Conservation (phyloP, 441 rosid species). For the Kokia cookei region DNA sequence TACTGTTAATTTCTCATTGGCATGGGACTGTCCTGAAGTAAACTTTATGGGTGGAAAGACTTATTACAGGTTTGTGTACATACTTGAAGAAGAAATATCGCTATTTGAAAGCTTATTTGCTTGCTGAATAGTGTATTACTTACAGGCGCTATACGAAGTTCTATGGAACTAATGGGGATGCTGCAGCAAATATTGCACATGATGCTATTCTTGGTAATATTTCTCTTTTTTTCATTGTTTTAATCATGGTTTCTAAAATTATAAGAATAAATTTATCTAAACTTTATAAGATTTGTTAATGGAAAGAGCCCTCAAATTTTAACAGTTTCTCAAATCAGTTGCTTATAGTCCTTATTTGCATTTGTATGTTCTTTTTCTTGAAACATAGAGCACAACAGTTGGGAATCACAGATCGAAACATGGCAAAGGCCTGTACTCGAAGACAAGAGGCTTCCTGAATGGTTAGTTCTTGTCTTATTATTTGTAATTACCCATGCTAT, state of each 20-base stretch:
- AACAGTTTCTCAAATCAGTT: neutral
- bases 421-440: constrained; percentile 92
- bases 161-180: constrained; percentile 62
- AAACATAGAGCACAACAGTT: constrained; percentile 51
- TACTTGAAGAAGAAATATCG: neutral
- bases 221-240: neutral
- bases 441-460: constrained; percentile 81
- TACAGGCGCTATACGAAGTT: constrained; percentile 85
- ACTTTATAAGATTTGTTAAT: neutral
- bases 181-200: constrained; percentile 73
- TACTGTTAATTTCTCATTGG: constrained; percentile 67
- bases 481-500: neutral
- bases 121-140: constrained; percentile 17
- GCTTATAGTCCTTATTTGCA: neutral
- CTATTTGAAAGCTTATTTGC: constrained; percentile 1
- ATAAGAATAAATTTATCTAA: neutral
- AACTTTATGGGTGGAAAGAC: constrained; percentile 58
- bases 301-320: neutral
- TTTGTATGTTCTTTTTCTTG: constrained; percentile 1
- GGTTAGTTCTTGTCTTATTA: constrained; percentile 36
- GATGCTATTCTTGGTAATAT: constrained; percentile 78
- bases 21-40: constrained; percentile 95
- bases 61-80: constrained; percentile 50
- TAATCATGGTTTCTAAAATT: neutral
- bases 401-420: constrained; percentile 82